Base-by-base conservation (phyloP, 352 stramenopile species). In the Aphanomyces astaci region DNA sequence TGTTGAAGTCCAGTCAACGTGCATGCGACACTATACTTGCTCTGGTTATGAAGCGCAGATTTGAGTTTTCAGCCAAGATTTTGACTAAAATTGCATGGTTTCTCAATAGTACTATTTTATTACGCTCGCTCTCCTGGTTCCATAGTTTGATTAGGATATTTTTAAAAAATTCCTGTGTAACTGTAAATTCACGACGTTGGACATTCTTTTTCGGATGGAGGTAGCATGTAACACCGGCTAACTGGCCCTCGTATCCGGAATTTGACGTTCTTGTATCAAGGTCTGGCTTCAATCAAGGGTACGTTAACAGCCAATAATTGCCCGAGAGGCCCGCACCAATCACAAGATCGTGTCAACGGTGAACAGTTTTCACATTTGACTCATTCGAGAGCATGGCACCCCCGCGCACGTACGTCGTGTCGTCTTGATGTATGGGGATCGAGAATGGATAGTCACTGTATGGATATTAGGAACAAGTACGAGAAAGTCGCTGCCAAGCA, bases 401-500 rank as follows among this genome's bases (percentile, higher is more conserved):
- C 30, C 51, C 51, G 24, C 51, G 51, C 51, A 59, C 22, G 51
- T 59, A 24, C 10, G 48, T 55, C 13, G 27, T n/a, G 48, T 55
- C 48, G n/a, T 10, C 27, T 55, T 7, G 10, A 22, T 30, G 48
- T 30, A n/a, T n/a, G n/a, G n/a, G n/a, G 10, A 55, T 25, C 10
- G 48, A 55, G 48, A 11, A 10, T 55, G 10, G 27, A 17, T 1
- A n/a, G n/a, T n/a, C n/a, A n/a, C n/a, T n/a, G n/a, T n/a, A n/a
- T 36, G 51, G 46, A n/a, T 11, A 22, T 17, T 59, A 59, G 51
- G 4, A 59, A 59, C 73, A 93, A 93, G 80, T 94, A 94, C 73
- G 77, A 68, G 25, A 87, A 90, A 73, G 81, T 86, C 40, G 85
- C 83, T 48, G 80, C 78, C 54, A 90, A 94, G 76, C 82, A 93